A percentile compares a stretch with the other conserved stretches of the same genome.
These are phyloP conservation scores for Linnemannia elongata DNA, from an alignment of 192 early-diverging fungal species.

Conservation along the genomic window DNA sequence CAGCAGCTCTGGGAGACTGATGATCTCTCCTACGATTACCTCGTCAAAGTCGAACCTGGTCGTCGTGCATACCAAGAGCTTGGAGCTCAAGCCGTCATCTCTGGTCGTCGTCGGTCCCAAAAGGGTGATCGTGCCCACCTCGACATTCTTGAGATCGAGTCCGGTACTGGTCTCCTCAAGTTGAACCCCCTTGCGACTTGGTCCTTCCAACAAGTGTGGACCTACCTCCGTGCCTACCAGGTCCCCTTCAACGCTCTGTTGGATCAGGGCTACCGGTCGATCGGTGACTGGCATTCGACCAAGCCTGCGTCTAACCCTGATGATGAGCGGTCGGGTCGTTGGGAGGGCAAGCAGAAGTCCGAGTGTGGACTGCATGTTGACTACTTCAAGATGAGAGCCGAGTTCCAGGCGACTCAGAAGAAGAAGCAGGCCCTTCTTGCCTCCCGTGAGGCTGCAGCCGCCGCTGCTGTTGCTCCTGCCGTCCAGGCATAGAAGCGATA, in stretches of 20 bases:
- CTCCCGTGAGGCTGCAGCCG: slow-evolving; percentile 5
- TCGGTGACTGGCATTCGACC: slow-evolving; percentile 96
- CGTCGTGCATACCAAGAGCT: slow-evolving; percentile 87
- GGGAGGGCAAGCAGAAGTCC: slow-evolving; percentile 88
- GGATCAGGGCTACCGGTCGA: slow-evolving; percentile 91
- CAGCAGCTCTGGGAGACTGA: slow-evolving; percentile 87
- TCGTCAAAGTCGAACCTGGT: slow-evolving; percentile 95
- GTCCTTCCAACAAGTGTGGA: slow-evolving; percentile 92
- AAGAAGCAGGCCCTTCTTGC: slow-evolving; percentile 66
- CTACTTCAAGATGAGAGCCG: slow-evolving; percentile 92
- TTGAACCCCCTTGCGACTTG: slow-evolving; percentile 93
- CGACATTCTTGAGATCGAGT: slow-evolving; percentile 86
- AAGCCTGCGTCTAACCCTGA: slow-evolving; percentile 72
- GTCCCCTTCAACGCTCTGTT: slow-evolving; percentile 93
- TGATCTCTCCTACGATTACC: slow-evolving; percentile 86
- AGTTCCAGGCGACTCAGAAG: slow-evolving; percentile 83
- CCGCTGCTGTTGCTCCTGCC: neutral
- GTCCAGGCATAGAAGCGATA: neutral
- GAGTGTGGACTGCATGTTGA: slow-evolving; percentile 98
- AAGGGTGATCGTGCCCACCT: slow-evolving; percentile 84
- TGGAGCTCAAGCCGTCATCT: slow-evolving; percentile 83
- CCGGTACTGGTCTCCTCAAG: slow-evolving; percentile 83
- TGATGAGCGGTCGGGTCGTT: slow-evolving; percentile 90
- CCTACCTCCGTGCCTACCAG: slow-evolving; percentile 82
- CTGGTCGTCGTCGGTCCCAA: slow-evolving; percentile 91